Percentiles rank a stretch among this genome's conserved stretches.
Evolutionary conservation across 2,329 filamentous ascomycete genomes (phyloP).

Genomic region (Penicillium nordicum): DNA sequence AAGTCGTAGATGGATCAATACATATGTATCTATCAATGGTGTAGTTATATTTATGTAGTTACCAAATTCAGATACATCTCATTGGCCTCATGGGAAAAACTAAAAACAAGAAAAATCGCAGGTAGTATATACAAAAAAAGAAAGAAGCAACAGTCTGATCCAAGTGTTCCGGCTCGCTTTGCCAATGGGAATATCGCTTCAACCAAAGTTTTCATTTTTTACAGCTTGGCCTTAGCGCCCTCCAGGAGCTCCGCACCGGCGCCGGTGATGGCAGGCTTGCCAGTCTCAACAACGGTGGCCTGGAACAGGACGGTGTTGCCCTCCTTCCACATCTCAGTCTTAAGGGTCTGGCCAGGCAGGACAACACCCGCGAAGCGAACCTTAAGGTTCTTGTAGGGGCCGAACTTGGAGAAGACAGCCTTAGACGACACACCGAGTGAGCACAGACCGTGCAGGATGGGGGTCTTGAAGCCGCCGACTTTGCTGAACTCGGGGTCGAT

Average conservation of each 20-base stretch:
- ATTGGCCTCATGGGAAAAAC: background rate
- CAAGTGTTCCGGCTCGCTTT: conserved; percentile 14
- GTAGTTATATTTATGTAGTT: too few relatives aligned
- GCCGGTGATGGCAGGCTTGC: conserved; percentile 79
- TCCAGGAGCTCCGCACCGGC: conserved; percentile 72
- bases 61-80: too few relatives aligned
- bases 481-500: conserved; percentile 93
- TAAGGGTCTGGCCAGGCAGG: conserved; percentile 80
- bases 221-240: conserved; percentile 51
- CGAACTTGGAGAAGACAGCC: conserved; percentile 81
- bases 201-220: conserved; percentile 26
- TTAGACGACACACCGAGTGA: conserved; percentile 89
- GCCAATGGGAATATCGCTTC: conserved; percentile 19
- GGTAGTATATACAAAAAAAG: conserved; percentile 25
- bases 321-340: conserved; percentile 94
- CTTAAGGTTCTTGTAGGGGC: conserved; percentile 85
- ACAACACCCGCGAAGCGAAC: conserved; percentile 86
- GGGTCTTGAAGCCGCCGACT: conserved; percentile 88
- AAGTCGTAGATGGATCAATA: background rate
- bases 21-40: background rate
- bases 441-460: conserved; percentile 96
- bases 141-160: conserved; percentile 17
- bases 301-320: conserved; percentile 77
- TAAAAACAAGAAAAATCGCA: conserved; percentile 3
- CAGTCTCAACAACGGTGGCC: conserved; percentile 85